phyloP scores from a whole-genome alignment of 768 basidiomycete genomes.

The Termitomyces sp. region DNA sequence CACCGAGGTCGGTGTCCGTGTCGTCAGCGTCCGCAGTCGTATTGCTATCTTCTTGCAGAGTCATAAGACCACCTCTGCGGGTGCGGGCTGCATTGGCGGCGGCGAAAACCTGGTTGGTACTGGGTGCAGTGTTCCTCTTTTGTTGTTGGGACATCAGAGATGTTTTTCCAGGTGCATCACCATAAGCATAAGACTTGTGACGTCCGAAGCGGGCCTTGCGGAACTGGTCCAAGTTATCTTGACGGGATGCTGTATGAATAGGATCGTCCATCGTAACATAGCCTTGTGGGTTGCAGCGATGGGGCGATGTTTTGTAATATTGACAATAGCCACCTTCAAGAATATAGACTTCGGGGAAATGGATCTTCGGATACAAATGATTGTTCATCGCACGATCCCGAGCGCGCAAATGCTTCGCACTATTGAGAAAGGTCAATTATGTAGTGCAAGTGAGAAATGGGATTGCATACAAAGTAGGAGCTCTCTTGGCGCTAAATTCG shows the following conservation, averaged over 20 bases:
- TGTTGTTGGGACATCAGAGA: constrained; percentile 32
- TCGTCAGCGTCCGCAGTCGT: constrained; percentile 60
- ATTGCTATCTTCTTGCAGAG: constrained; percentile 66
- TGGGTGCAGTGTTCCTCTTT: constrained; percentile 67
- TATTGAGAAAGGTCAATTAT: constrained; percentile 21
- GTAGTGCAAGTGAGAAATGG: not conserved
- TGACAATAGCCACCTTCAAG: constrained; percentile 94
- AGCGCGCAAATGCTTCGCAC: constrained; percentile 90
- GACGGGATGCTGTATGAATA: constrained; percentile 68
- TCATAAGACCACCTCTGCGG: constrained; percentile 52
- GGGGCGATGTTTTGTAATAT: constrained; percentile 67
- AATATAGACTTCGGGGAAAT: constrained; percentile 96
- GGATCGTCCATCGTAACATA: constrained; percentile 98
- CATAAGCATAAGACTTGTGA: constrained; percentile 89
- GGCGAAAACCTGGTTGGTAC: constrained; percentile 51
- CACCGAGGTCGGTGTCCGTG: constrained; percentile 73
- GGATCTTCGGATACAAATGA: constrained; percentile 84
- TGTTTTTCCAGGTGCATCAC: constrained; percentile 54
- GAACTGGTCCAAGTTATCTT: constrained; percentile 88
- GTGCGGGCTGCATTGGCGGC: constrained; percentile 65
- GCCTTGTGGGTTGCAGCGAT: constrained; percentile 71
- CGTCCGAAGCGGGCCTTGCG: constrained; percentile 84
- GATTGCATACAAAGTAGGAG: constrained; percentile 85
- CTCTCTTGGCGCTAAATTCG: constrained; percentile 93
- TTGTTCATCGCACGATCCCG: constrained; percentile 88